Evolutionary conservation across 208 protist species (phyloP).

Genomic region (Wallacemonas sp.): DNA sequence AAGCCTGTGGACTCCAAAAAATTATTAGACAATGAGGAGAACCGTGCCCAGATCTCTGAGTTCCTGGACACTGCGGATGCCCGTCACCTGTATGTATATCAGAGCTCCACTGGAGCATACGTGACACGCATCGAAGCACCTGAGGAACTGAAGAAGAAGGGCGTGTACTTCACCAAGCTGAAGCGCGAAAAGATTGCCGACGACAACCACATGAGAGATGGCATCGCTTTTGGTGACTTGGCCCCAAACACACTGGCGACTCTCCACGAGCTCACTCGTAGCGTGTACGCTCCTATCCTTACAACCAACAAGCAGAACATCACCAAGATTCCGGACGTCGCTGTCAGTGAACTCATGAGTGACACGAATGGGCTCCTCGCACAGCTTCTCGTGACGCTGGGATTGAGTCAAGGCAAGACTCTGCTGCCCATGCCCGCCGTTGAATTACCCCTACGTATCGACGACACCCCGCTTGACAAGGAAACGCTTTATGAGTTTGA

Average conservation of each 20-base stretch:
- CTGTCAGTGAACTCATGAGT: slow-evolving; percentile 92
- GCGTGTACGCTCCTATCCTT: slow-evolving; percentile 90
- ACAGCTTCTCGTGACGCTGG: slow-evolving; percentile 90
- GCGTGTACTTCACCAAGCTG: slow-evolving; percentile 91
- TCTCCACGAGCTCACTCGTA: slow-evolving; percentile 79
- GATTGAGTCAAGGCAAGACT: slow-evolving; percentile 92
- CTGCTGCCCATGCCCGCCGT: slow-evolving; percentile 93
- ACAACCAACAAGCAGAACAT: slow-evolving; percentile 85
- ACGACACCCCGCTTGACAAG: slow-evolving; percentile 80
- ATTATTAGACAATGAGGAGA: slow-evolving; percentile 91
- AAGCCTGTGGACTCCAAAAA: slow-evolving; percentile 93
- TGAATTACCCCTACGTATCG: slow-evolving; percentile 73
- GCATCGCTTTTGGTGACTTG: slow-evolving; percentile 86
- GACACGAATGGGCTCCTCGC: slow-evolving; percentile 88
- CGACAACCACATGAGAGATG: slow-evolving; percentile 83
- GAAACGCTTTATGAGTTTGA: slow-evolving; percentile 93
- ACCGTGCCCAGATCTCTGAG: slow-evolving; percentile 86
- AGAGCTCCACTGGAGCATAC: slow-evolving; percentile 63
- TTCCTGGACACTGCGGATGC: slow-evolving; percentile 92
- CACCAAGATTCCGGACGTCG: slow-evolving; percentile 90
- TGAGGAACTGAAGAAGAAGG: slow-evolving; percentile 91
- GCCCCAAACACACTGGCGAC: slow-evolving; percentile 58
- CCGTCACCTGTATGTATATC: slow-evolving; percentile 91
- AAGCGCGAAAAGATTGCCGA: slow-evolving; percentile 91
- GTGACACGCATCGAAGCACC: slow-evolving; percentile 86